Evolutionary conservation across 148 eudicot genomes (phyloP), one percentile per base, ranked within the genome.

Genomic region (Diospyros lotus): DNA sequence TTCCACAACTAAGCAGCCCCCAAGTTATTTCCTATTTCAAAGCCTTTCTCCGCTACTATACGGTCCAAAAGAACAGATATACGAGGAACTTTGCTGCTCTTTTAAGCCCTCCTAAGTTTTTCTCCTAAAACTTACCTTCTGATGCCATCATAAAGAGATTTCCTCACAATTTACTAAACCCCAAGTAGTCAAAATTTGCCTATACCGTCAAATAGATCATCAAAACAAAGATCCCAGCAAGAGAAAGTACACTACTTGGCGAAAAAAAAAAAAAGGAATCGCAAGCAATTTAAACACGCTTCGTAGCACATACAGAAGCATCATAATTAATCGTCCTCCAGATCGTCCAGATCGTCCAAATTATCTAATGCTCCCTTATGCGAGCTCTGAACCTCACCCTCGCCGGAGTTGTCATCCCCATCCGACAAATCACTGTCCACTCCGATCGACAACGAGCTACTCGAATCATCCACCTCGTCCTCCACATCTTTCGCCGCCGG

Each of bases 351-450:
- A 14, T 85, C 66, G 44, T 82, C 86, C 79, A 89, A 76, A 59
- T 74, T 56, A 60, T 81, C 85, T 68, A 89, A 64, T 8, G 84
- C 77, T 4, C 92, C 84, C 75, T 85, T 89, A 15, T 55, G 83
- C 62, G 71, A 18, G 64, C 92, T 89, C 83, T 85, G 84, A 45
- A 85, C 87, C 85, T 89, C 92, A 15, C 71, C 71, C 8, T 86
- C 88, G 2, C 72, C 89, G 48, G 80, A 72, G 7, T 75, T 81
- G 2, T 64, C 86, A 3, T 75, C 89, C 48, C 73, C 82, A 51
- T 64, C 79, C 13, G 51, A 48, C 4, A 48, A 48, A 48, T 48
- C 52, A 48, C 52, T 48, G 8, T 48, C 8, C 8, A 4, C 8
- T 48, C 52, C 52, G 52, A 48, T 48, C 52, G 52, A 48, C 52